These are phyloP conservation scores for Moringa oleifera DNA, from an alignment of 345 rosid genomes.

Conservation along the genomic window DNA sequence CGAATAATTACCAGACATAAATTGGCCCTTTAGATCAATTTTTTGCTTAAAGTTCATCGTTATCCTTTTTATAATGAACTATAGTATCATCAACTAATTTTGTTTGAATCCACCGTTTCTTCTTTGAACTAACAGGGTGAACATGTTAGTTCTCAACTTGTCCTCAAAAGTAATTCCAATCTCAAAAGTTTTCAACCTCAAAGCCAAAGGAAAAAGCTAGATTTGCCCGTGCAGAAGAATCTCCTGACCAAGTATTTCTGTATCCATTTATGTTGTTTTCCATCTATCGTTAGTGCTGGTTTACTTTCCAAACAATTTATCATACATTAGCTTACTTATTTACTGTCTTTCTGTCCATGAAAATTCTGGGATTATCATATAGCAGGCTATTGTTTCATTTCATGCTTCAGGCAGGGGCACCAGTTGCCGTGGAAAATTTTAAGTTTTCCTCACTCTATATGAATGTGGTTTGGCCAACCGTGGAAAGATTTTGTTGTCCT, in stretches of 20 bases:
- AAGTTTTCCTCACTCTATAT: neutral
- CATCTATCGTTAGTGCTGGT: slow-evolving; percentile 6
- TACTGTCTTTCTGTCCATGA: neutral
- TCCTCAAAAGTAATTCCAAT: slow-evolving; percentile 20
- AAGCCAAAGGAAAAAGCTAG: slow-evolving; percentile 63
- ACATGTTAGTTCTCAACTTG: slow-evolving; percentile 27
- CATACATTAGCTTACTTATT: slow-evolving; percentile 13
- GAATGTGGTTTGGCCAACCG: neutral
- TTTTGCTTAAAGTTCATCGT: neutral
- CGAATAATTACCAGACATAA: no score
- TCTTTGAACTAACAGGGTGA: slow-evolving; percentile 37
- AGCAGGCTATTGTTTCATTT: neutral
- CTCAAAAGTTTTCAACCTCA: slow-evolving; percentile 40
- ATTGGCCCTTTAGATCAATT: neutral
- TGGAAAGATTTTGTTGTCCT: neutral
- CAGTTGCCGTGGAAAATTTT: neutral
- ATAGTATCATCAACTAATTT: neutral
- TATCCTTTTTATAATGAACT: neutral
- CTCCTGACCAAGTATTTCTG: slow-evolving; percentile 86
- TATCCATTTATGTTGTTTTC: slow-evolving; percentile 47
- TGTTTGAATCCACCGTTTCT: slow-evolving; percentile 11
- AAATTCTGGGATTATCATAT: neutral
- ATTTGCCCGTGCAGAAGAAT: slow-evolving; percentile 93
- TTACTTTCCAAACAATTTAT: neutral
- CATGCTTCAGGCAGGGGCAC: neutral